Conservation (phyloP, 2,329 filamentous ascomycete genomes). For the Paraphaeosphaeria minitans region DNA sequence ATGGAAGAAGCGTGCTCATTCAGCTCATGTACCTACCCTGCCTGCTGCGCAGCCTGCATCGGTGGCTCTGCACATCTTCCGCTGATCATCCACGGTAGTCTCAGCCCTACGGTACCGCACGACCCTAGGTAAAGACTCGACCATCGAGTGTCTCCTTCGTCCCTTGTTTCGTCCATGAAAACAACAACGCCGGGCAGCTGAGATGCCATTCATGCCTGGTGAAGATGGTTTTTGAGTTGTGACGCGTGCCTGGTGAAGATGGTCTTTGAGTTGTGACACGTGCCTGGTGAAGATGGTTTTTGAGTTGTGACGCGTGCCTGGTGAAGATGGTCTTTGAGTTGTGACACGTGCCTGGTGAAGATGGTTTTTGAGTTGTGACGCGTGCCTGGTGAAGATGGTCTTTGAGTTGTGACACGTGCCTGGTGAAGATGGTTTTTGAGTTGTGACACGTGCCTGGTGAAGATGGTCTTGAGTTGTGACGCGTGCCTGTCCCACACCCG, state of each 20-base stretch:
- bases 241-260: too few relatives aligned
- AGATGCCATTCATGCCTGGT: neutral
- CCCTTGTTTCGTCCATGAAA: neutral
- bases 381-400: neutral
- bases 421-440: too few relatives aligned
- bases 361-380: neutral
- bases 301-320: neutral
- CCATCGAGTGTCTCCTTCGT: neutral
- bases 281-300: neutral
- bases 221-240: neutral
- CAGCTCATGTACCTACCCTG: slow-evolving; percentile 1
- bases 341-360: neutral
- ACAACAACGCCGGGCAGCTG: neutral
- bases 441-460: neutral
- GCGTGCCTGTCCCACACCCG: neutral
- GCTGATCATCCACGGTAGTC: slow-evolving; percentile 2
- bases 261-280: neutral
- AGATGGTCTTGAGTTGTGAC: neutral
- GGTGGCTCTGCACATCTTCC: neutral
- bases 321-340: neutral
- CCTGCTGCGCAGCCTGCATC: neutral
- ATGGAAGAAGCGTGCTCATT: neutral
- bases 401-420: neutral
- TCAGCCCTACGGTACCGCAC: slow-evolving; percentile 1
- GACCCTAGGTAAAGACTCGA: neutral